A percentile compares a stretch with the other conserved stretches of the same genome.
phyloP scores from a whole-genome alignment of 108 stramenopile genomes.

The Discostella stelligeroides region DNA sequence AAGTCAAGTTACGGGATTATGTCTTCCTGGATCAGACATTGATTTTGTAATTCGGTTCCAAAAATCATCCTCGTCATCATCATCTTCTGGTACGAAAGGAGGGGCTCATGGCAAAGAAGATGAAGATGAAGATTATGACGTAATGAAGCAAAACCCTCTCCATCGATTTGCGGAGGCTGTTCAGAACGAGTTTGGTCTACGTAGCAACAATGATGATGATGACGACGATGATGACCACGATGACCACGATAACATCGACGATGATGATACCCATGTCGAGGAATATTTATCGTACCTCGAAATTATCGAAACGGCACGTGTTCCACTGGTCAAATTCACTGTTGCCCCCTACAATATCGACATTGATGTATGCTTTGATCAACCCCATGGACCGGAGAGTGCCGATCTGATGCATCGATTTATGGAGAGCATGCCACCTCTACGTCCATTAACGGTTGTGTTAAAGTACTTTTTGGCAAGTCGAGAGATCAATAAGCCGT shows the following conservation, averaged over 20 bases:
- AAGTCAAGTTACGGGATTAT: slow-evolving; percentile 87
- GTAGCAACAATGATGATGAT: slow-evolving; percentile 3
- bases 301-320: slow-evolving; percentile 85
- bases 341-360: slow-evolving; percentile 75
- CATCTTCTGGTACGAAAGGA: too few relatives aligned
- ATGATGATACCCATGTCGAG: slow-evolving; percentile 9
- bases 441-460: slow-evolving; percentile 91
- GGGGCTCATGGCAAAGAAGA: slow-evolving; percentile 15
- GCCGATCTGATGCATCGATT: slow-evolving; percentile 80
- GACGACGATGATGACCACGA: slow-evolving; percentile 3
- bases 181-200: slow-evolving; percentile 52
- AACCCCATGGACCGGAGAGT: slow-evolving; percentile 68
- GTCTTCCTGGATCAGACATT: slow-evolving; percentile 87
- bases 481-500: slow-evolving; percentile 92
- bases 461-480: slow-evolving; percentile 93
- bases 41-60: slow-evolving; percentile 70
- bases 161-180: slow-evolving; percentile 61
- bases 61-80: slow-evolving; percentile 4
- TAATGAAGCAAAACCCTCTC: slow-evolving; percentile 40
- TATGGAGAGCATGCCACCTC: slow-evolving; percentile 80
- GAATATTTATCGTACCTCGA: slow-evolving; percentile 83
- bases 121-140: slow-evolving; percentile 13
- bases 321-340: slow-evolving; percentile 96
- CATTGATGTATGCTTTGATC: slow-evolving; percentile 90
- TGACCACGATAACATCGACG: slow-evolving; percentile 1